A percentile compares a stretch with the other conserved stretches of the same genome.
Evolutionary conservation across 176 grass and related monocot genomes (phyloP).

Genomic region (Musa itinerans): DNA sequence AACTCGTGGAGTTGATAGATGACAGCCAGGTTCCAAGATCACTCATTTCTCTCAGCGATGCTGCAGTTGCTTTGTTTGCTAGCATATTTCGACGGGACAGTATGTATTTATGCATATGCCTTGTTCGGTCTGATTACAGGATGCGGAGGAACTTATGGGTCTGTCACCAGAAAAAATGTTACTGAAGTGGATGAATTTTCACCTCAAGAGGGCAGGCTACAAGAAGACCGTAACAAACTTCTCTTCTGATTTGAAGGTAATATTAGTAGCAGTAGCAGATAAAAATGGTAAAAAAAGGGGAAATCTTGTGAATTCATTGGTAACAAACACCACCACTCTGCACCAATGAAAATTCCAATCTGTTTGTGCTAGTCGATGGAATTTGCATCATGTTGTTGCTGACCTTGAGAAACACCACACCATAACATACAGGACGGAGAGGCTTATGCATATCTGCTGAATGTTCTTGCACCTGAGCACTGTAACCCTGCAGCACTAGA

Average conservation of each 20-base stretch:
- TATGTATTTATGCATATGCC: conserved; percentile 3
- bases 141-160: conserved; percentile 84
- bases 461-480: conserved; percentile 90
- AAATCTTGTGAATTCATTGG: not conserved
- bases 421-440: conserved; percentile 57
- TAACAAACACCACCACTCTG: no score
- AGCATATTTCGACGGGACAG: conserved; percentile 13
- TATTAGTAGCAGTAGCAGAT: not conserved
- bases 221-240: conserved; percentile 94
- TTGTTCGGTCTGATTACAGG: conserved; percentile 47
- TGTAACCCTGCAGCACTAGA: conserved; percentile 58
- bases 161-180: conserved; percentile 91
- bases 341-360: not conserved
- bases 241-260: conserved; percentile 94
- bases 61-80: conserved; percentile 10
- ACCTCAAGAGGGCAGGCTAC: conserved; percentile 93
- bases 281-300: not conserved
- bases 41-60: not conserved
- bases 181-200: conserved; percentile 98
- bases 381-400: not conserved
- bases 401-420: not conserved
- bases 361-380: not conserved
- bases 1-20: conserved; percentile 87
- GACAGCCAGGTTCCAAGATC: conserved; percentile 53
- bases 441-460: conserved; percentile 97